These are phyloP conservation scores for Saccharomyces hybrid DNA, from an alignment of 1,139 yeast species.

Conservation along the genomic window DNA sequence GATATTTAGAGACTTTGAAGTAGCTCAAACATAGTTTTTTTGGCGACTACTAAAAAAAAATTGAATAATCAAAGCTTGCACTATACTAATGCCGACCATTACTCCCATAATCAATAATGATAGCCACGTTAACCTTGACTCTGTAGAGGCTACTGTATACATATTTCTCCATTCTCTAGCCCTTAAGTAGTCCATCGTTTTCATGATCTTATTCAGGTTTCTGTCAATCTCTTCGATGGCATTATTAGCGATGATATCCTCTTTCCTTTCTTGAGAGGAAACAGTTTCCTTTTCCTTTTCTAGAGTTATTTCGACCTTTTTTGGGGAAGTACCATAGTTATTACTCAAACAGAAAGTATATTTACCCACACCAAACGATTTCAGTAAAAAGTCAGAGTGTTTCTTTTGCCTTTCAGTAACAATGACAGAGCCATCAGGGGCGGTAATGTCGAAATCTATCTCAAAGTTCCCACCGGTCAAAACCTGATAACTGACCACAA, in stretches of 20 bases:
- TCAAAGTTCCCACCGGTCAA: slow-evolving; percentile 64
- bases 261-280: slow-evolving; percentile 36
- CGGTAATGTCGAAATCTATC: slow-evolving; percentile 53
- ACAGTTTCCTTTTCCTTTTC: slow-evolving; percentile 37
- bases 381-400: slow-evolving; percentile 53
- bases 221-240: slow-evolving; percentile 53
- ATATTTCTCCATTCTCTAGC: slow-evolving; percentile 70
- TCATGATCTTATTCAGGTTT: slow-evolving; percentile 51
- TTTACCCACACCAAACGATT: slow-evolving; percentile 49
- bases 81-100: slow-evolving; percentile 58
- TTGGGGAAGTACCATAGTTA: slow-evolving; percentile 57
- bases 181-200: slow-evolving; percentile 55
- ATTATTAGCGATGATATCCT: slow-evolving; percentile 46
- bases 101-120: slow-evolving; percentile 53
- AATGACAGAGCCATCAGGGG: slow-evolving; percentile 52
- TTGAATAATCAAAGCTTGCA: slow-evolving; percentile 56
- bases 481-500: slow-evolving; percentile 40
- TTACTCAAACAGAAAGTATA: slow-evolving; percentile 62
- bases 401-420: slow-evolving; percentile 47
- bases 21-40: slow-evolving; percentile 32
- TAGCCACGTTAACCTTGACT: slow-evolving; percentile 55
- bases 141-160: slow-evolving; percentile 62
- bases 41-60: slow-evolving; percentile 36
- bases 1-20: background rate
- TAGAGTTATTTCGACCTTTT: slow-evolving; percentile 58